Evolutionary conservation across 1,139 yeast genomes (phyloP).

Genomic region (Entelexis sorbosivorans): DNA sequence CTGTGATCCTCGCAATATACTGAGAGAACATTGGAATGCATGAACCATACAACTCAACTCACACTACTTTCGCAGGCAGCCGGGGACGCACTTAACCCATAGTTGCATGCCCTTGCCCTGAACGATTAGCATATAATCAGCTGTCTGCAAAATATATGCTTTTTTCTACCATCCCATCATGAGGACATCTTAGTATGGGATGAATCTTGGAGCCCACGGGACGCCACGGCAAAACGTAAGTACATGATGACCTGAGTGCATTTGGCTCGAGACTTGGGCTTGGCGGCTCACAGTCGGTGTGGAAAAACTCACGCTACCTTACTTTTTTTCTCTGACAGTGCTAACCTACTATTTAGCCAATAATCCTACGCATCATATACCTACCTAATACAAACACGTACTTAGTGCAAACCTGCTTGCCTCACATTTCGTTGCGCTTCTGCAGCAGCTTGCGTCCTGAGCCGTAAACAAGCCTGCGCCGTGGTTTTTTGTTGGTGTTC

Average conservation of each 20-base stretch:
- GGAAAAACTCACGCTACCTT: slow-evolving; percentile 91
- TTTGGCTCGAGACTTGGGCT: slow-evolving; percentile 71
- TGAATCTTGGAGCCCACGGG: slow-evolving; percentile 38
- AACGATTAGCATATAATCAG: background rate
- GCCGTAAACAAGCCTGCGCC: too few relatives aligned
- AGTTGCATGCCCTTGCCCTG: slow-evolving; percentile 1
- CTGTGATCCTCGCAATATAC: too few relatives aligned
- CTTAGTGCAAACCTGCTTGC: too few relatives aligned
- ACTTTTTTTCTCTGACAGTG: slow-evolving; percentile 33
- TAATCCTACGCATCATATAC: too few relatives aligned
- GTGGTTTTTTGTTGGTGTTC: too few relatives aligned
- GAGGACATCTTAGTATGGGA: slow-evolving; percentile 41
- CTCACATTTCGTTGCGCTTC: too few relatives aligned
- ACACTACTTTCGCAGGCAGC: too few relatives aligned
- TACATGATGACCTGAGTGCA: slow-evolving; percentile 81
- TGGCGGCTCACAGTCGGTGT: slow-evolving; percentile 56
- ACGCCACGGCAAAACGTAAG: slow-evolving; percentile 20
- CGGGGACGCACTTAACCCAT: too few relatives aligned
- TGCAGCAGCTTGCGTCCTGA: too few relatives aligned
- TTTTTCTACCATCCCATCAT: background rate
- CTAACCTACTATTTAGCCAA: slow-evolving; percentile 19
- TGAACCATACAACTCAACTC: too few relatives aligned
- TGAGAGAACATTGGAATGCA: too few relatives aligned
- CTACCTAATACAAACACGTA: too few relatives aligned
- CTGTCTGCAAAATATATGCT: background rate